A percentile compares a stretch with the other conserved stretches of the same genome.
phyloP scores from a whole-genome alignment of 1,284 basidiomycete species.

The Pseudozyma flocculosa region DNA sequence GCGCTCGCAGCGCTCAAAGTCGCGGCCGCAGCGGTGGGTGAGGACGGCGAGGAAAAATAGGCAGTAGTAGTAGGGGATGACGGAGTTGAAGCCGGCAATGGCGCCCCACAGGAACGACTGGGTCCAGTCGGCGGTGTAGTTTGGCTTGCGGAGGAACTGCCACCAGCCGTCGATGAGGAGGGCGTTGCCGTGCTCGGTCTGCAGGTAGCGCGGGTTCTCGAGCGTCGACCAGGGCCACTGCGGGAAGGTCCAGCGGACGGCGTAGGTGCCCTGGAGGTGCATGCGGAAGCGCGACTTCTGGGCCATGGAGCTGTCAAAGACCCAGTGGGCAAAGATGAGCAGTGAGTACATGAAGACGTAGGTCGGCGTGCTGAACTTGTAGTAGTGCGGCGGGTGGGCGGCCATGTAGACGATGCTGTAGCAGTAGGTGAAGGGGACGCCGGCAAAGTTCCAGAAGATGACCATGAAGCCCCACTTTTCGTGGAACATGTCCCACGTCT shows the following conservation, averaged over 20 bases:
- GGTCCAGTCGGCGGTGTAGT: conserved; percentile 72
- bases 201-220: conserved; percentile 84
- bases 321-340: conserved; percentile 42
- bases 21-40: conserved; percentile 50
- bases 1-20: conserved; percentile 68
- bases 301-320: conserved; percentile 89
- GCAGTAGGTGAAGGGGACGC: conserved; percentile 67
- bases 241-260: conserved; percentile 78
- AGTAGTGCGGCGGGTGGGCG: conserved; percentile 82
- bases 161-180: conserved; percentile 85
- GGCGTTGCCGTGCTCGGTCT: conserved; percentile 91
- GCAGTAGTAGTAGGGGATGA: conserved; percentile 85
- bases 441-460: conserved; percentile 78
- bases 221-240: conserved; percentile 85
- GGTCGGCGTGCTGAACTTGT: conserved; percentile 76
- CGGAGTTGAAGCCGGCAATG: conserved; percentile 75
- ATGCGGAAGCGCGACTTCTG: conserved; percentile 98
- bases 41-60: conserved; percentile 52
- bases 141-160: conserved; percentile 64
- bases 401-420: conserved; percentile 97
- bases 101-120: conserved; percentile 80
- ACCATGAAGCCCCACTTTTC: conserved; percentile 59
- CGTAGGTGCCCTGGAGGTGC: conserved; percentile 82
- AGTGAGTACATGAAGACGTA: conserved; percentile 64
- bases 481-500: conserved; percentile 74